Percentiles rank a stretch among this genome's conserved stretches.
phyloP scores from a whole-genome alignment of 345 rosid species.

The Cardiospermum halicacabum region DNA sequence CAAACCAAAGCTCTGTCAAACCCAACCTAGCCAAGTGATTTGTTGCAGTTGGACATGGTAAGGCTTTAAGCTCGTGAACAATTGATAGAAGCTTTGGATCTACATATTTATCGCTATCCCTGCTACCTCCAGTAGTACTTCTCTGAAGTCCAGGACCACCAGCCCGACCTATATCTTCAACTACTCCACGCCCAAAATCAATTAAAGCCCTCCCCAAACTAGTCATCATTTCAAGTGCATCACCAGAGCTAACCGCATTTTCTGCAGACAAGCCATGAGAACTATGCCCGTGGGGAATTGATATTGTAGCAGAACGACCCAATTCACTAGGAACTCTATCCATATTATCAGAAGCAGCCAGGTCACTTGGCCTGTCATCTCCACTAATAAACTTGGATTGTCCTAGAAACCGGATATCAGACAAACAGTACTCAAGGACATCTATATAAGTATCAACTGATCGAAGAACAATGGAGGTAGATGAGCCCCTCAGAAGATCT shows the following conservation, averaged over 20 bases:
- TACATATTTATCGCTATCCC: conserved; percentile 27
- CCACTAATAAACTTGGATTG: conserved; percentile 29
- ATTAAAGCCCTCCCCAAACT: conserved; percentile 84
- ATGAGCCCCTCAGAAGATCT: conserved; percentile 59
- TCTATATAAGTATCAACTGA: conserved; percentile 84
- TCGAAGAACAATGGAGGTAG: conserved; percentile 65
- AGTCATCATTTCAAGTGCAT: conserved; percentile 93
- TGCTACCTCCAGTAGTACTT: conserved; percentile 25
- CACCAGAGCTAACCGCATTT: conserved; percentile 63
- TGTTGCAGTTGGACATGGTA: conserved; percentile 87
- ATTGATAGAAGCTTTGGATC: conserved; percentile 46
- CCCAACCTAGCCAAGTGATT: conserved; percentile 67
- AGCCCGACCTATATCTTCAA: conserved; percentile 82
- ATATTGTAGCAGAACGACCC: conserved; percentile 32
- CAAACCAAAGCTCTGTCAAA: conserved; percentile 73
- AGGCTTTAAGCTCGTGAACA: conserved; percentile 61
- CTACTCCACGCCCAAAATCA: conserved; percentile 90
- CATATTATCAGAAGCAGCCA: conserved; percentile 15
- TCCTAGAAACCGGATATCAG: conserved; percentile 61
- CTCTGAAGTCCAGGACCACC: conserved; percentile 46
- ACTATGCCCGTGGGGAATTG: conserved; percentile 26
- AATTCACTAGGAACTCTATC: conserved; percentile 26
- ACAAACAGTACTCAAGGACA: conserved; percentile 88
- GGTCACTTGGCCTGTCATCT: conserved; percentile 25
- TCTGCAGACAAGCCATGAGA: conserved; percentile 32